Conservation (phyloP, 306 rosid genomes). For the Vachellia collinsii region DNA sequence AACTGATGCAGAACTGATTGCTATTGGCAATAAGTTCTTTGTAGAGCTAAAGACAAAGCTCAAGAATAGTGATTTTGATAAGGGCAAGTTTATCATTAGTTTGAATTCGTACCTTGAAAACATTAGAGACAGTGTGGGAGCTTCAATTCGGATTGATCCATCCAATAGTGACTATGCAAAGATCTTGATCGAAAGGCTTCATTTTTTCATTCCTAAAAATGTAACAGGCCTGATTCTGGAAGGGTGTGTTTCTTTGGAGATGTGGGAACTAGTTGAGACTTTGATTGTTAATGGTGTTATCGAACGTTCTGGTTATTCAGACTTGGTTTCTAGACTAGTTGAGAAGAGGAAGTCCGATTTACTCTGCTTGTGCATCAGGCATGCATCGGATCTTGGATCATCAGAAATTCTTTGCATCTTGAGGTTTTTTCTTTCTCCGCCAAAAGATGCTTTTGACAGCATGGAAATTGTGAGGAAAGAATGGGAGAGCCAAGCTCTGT, state of each 20-base stretch:
- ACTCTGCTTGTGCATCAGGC: conserved; percentile 68
- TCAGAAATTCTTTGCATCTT: conserved; percentile 63
- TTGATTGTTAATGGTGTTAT: conserved; percentile 61
- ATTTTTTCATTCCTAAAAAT: conserved; percentile 50
- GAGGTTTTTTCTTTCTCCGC: conserved; percentile 71
- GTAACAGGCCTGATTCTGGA: conserved; percentile 69
- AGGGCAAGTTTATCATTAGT: conserved; percentile 52
- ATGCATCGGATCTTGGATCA: conserved; percentile 63
- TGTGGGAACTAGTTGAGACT: conserved; percentile 76
- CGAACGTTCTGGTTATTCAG: conserved; percentile 51
- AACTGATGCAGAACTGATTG: conserved; percentile 56
- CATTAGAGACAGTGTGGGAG: conserved; percentile 46
- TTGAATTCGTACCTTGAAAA: conserved; percentile 61
- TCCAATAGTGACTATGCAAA: conserved; percentile 39
- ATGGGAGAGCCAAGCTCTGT: conserved; percentile 77
- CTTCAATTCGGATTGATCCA: conserved; percentile 44
- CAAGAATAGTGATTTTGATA: conserved; percentile 41
- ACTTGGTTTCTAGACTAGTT: conserved; percentile 52
- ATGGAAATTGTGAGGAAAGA: conserved; percentile 64
- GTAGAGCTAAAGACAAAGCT: conserved; percentile 55
- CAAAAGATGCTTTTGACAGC: conserved; percentile 46
- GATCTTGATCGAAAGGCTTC: conserved; percentile 54
- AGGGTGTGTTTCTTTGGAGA: conserved; percentile 60
- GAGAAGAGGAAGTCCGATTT: conserved; percentile 66
- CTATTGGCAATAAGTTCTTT: conserved; percentile 55